Conservation (phyloP, 768 basidiomycete genomes). For the Aureoboletus auriporus region DNA sequence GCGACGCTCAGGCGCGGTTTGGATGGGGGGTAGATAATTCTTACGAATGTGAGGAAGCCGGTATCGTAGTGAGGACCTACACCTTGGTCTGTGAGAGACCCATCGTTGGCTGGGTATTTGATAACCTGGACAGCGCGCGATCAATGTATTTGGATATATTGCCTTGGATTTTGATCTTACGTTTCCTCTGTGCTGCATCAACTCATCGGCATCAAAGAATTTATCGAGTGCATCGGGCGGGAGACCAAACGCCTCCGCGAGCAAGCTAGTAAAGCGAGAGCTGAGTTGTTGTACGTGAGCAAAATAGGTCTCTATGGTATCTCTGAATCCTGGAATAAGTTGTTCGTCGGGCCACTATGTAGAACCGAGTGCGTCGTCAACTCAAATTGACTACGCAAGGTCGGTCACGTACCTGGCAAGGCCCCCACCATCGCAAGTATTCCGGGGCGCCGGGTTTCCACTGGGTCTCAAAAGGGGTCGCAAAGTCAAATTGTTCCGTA, state of each 20-base stretch:
- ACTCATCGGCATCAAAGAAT: constrained; percentile 58
- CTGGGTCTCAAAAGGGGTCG: constrained; percentile 55
- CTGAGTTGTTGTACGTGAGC: constrained; percentile 56
- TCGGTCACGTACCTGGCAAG: constrained; percentile 50
- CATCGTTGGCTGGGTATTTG: constrained; percentile 63
- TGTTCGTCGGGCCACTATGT: constrained; percentile 73
- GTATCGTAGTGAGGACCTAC: constrained; percentile 85
- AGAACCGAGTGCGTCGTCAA: background rate
- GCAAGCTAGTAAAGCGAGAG: constrained; percentile 54
- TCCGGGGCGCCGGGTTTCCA: constrained; percentile 66
- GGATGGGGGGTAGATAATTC: background rate
- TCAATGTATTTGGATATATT: too few relatives aligned
- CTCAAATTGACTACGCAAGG: too few relatives aligned
- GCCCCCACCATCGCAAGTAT: constrained; percentile 69
- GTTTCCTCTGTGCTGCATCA: constrained; percentile 75
- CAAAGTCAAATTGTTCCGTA: constrained; percentile 81
- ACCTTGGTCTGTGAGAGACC: constrained; percentile 54
- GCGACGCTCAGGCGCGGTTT: background rate
- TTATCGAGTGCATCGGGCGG: constrained; percentile 51
- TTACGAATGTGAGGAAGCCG: constrained; percentile 77
- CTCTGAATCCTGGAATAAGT: constrained; percentile 67
- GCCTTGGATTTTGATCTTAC: constrained; percentile 15
- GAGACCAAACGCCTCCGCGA: constrained; percentile 69
- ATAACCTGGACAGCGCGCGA: constrained; percentile 41
- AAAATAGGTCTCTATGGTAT: constrained; percentile 54